A percentile compares a stretch with the other conserved stretches of the same genome.
These are phyloP conservation scores for Backusella morwellensis DNA, from an alignment of 192 early-diverging fungal genomes.

Conservation along the genomic window DNA sequence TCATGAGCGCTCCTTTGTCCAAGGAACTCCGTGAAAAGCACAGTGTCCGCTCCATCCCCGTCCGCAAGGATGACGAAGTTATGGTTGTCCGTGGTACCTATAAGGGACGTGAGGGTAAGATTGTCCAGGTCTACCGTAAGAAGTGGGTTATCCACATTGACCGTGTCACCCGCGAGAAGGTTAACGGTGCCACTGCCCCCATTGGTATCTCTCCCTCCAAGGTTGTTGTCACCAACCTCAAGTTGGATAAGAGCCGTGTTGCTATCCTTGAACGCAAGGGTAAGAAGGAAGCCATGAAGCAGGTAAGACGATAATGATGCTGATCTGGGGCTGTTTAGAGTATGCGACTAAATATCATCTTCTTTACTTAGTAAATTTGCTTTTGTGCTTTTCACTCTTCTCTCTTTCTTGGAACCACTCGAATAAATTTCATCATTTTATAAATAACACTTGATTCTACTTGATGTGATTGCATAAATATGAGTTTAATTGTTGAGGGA, in stretches of 20 bases:
- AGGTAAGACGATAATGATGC: constrained; percentile 12
- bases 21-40: constrained; percentile 99
- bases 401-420: constrained; percentile 7
- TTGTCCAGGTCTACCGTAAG: constrained; percentile 94
- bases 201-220: constrained; percentile 98
- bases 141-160: constrained; percentile 99
- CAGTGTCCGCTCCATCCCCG: constrained; percentile 94
- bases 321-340: background rate
- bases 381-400: background rate
- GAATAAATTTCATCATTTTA: constrained; percentile 7
- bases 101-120: constrained; percentile 98
- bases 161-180: constrained; percentile 95
- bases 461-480: background rate
- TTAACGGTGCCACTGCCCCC: constrained; percentile 89
- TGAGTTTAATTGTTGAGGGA: background rate
- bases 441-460: background rate
- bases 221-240: constrained; percentile 92
- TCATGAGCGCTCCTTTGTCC: constrained; percentile 94
- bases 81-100: constrained; percentile 88
- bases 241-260: constrained; percentile 97
- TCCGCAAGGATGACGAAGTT: constrained; percentile 99
- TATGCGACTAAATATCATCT: background rate
- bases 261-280: constrained; percentile 85
- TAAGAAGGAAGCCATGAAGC: constrained; percentile 33
- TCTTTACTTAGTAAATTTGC: background rate